Evolutionary conservation across 2,329 filamentous ascomycete genomes (phyloP).

Genomic region (Xylaria digitata): DNA sequence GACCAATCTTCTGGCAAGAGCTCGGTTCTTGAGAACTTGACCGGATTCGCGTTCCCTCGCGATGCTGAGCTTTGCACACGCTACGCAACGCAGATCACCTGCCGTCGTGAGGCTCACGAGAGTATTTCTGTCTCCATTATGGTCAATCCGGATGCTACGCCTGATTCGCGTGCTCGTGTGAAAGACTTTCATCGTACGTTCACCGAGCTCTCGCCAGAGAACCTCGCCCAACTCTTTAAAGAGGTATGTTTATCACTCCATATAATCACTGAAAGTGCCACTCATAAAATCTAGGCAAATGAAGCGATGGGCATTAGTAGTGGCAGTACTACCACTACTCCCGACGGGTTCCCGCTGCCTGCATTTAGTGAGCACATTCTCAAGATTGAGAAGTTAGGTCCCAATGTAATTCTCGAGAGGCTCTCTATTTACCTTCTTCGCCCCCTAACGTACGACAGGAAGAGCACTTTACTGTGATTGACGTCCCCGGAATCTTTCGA

Average conservation of each 20-base stretch:
- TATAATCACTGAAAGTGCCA: background rate
- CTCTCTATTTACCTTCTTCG: background rate
- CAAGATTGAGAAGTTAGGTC: constrained; percentile 59
- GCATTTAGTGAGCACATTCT: constrained; percentile 62
- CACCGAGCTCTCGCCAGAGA: constrained; percentile 43
- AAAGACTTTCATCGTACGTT: constrained; percentile 48
- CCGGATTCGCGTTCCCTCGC: constrained; percentile 61
- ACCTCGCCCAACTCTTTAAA: constrained; percentile 54
- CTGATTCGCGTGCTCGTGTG: constrained; percentile 41
- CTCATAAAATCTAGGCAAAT: constrained; percentile 53
- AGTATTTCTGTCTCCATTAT: constrained; percentile 59
- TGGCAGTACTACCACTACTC: constrained; percentile 8
- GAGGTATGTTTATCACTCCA: constrained; percentile 49
- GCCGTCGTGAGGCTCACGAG: constrained; percentile 52
- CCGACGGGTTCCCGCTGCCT: constrained; percentile 26
- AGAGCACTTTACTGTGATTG: constrained; percentile 64
- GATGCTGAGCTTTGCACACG: constrained; percentile 59
- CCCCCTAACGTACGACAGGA: constrained; percentile 44
- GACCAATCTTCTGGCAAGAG: constrained; percentile 90
- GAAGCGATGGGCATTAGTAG: constrained; percentile 58
- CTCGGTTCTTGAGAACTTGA: constrained; percentile 78
- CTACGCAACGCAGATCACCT: constrained; percentile 61
- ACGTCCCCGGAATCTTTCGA: constrained; percentile 66
- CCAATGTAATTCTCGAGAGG: constrained; percentile 48
- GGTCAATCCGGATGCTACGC: constrained; percentile 43